Evolutionary conservation across 2,329 filamentous ascomycete genomes (phyloP), one percentile per base, ranked within the genome.

Genomic region (Ascochyta fabae): DNA sequence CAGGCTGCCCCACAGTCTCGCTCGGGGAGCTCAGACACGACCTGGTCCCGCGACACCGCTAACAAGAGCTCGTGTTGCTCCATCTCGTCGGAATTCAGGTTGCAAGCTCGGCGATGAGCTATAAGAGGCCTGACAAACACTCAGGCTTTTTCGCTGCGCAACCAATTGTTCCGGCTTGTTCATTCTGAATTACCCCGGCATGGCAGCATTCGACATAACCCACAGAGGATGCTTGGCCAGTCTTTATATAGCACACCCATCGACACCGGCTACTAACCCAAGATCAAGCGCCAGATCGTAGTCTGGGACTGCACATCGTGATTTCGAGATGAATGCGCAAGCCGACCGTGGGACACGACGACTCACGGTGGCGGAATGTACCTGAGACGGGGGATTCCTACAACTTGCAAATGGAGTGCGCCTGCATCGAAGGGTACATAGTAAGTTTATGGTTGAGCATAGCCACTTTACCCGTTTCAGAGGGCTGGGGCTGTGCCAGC

Each of bases 401-500:
- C 41, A 36, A 41, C 29, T 42, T 42, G 41, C 39, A 43, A 7
- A 13, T 13, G 42, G 31, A 34, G 24, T 48, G 42, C 36, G 53
- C 47, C 46, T 50, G 31, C 53, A 42, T 49, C n/a, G 6, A 50
- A 33, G 5, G 42, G 42, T 31, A 26, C 24, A 12, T 13, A 12
- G 4, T 31, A 16, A 35, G 33, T 38, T 13, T 15, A n/a, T 16
- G 23, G 10, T 47, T 54, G 48, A 47, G 38, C 53, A 57, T 57
- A 57, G 48, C 53, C 53, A 57, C 53, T 48, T 52, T 16, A 22
- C 53, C 23, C 48, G 48, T 57, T 52, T 57, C 48, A 52, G 53
- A 26, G 34, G 36, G 48, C 24, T 71, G 70, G 70, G 71, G 71
- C 72, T 74, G 70, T 74, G 72, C 66, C 53, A 24, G 36, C 43